Conservation (phyloP, 2,329 filamentous ascomycete species). For the Sphaerulina musiva region DNA sequence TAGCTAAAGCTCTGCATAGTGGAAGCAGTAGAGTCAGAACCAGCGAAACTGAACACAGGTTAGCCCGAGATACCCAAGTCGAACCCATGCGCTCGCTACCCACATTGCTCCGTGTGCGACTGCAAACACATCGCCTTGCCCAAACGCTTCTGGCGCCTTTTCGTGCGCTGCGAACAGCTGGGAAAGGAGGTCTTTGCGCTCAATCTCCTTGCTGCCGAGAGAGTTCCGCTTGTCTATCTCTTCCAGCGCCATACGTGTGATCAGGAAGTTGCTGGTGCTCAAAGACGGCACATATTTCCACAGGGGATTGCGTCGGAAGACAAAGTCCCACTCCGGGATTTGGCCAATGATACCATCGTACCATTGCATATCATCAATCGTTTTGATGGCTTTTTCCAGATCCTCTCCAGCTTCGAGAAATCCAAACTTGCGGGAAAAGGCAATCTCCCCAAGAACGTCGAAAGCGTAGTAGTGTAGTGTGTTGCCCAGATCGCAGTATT, state of each 20-base stretch:
- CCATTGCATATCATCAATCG: slow-evolving; percentile 48
- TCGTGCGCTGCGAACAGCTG: slow-evolving; percentile 49
- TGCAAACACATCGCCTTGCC: slow-evolving; percentile 51
- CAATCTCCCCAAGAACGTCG: slow-evolving; percentile 36
- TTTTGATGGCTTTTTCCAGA: slow-evolving; percentile 47
- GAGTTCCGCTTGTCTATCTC: slow-evolving; percentile 43
- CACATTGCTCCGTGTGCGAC: slow-evolving; percentile 51
- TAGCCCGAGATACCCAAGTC: too few relatives aligned
- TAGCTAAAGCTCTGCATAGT: slow-evolving; percentile 54
- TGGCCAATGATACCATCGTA: slow-evolving; percentile 51
- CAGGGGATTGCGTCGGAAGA: slow-evolving; percentile 48
- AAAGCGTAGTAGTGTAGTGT: slow-evolving; percentile 36
- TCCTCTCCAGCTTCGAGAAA: slow-evolving; percentile 48
- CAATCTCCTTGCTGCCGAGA: slow-evolving; percentile 44
- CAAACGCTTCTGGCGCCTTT: slow-evolving; percentile 45
- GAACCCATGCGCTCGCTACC: too few relatives aligned
- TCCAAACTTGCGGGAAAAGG: slow-evolving; percentile 44
- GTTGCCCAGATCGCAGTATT: slow-evolving; percentile 43
- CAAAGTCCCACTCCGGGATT: slow-evolving; percentile 45
- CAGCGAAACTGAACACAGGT: slow-evolving; percentile 38
- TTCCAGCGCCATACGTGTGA: slow-evolving; percentile 49
- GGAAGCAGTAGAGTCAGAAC: slow-evolving; percentile 55
- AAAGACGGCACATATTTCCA: slow-evolving; percentile 42
- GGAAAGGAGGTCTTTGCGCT: slow-evolving; percentile 47
- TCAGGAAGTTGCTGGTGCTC: slow-evolving; percentile 40